A percentile compares a stretch with the other conserved stretches of the same genome.
phyloP scores from a whole-genome alignment of 306 rosid species.

The Lotus japonicus region DNA sequence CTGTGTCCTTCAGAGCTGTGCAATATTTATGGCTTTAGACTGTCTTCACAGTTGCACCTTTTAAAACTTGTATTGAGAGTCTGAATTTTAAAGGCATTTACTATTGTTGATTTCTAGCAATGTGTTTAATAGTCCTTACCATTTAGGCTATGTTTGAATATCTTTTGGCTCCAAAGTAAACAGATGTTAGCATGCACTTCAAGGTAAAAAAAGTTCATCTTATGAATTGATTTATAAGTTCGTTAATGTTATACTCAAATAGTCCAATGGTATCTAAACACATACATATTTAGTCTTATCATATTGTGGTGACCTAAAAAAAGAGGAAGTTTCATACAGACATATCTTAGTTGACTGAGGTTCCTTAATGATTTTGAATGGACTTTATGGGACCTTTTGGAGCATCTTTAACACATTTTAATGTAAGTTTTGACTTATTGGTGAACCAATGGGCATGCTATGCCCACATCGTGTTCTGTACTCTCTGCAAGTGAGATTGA shows the following conservation, averaged over 20 bases:
- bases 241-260: too few species aligned
- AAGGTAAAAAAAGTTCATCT: too few species aligned
- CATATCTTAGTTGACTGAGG: background rate
- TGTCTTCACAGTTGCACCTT: background rate
- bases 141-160: too few species aligned
- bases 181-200: too few species aligned
- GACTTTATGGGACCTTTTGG: background rate
- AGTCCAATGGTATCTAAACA: too few species aligned
- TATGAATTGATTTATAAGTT: too few species aligned
- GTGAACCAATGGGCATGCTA: constrained; percentile 8
- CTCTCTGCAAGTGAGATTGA: background rate
- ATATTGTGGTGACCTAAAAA: background rate
- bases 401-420: background rate
- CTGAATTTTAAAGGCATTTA: background rate
- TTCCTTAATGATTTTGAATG: background rate
- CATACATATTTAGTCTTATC: background rate
- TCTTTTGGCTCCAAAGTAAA: too few species aligned
- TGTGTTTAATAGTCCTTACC: background rate
- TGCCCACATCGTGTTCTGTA: background rate
- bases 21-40: too few species aligned
- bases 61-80: background rate
- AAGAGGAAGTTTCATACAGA: background rate
- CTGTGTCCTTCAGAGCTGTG: background rate
- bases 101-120: background rate
- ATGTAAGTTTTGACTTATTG: background rate